phyloP scores from a whole-genome alignment of 495 filamentous ascomycete genomes.

The Hyaloscypha finlandica region DNA sequence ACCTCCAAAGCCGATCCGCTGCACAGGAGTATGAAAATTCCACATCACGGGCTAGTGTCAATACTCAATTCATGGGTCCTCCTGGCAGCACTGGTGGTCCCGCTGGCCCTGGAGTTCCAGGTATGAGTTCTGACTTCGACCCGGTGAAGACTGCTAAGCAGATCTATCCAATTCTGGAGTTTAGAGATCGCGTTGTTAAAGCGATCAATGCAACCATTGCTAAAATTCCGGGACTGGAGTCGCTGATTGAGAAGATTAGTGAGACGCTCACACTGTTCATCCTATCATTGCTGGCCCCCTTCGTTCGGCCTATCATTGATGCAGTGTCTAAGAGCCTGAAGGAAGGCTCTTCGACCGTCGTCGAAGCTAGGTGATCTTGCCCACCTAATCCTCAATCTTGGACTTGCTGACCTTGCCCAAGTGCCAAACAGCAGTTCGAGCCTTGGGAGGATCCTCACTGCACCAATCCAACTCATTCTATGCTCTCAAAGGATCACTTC shows the following conservation, averaged over 20 bases:
- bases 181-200: slow-evolving; percentile 90
- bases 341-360: slow-evolving; percentile 75
- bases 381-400: not conserved
- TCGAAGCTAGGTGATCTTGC: slow-evolving; percentile 57
- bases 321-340: slow-evolving; percentile 80
- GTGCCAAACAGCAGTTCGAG: slow-evolving; percentile 83
- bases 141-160: slow-evolving; percentile 76
- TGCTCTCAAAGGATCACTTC: slow-evolving; percentile 95
- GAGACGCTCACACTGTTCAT: slow-evolving; percentile 90
- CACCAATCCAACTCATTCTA: slow-evolving; percentile 92
- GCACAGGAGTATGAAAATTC: slow-evolving; percentile 69
- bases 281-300: slow-evolving; percentile 85
- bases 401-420: slow-evolving; percentile 3
- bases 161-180: slow-evolving; percentile 93
- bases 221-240: slow-evolving; percentile 88
- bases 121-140: slow-evolving; percentile 76
- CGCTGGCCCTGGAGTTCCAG: slow-evolving; percentile 59
- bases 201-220: slow-evolving; percentile 80
- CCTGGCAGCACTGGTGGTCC: slow-evolving; percentile 51
- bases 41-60: slow-evolving; percentile 35
- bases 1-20: slow-evolving; percentile 72
- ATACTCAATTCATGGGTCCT: slow-evolving; percentile 45
- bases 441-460: slow-evolving; percentile 85
- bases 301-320: slow-evolving; percentile 88
- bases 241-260: slow-evolving; percentile 83